phyloP scores from a whole-genome alignment of 2,329 filamentous ascomycete genomes.

The Aspergillus awamori region DNA sequence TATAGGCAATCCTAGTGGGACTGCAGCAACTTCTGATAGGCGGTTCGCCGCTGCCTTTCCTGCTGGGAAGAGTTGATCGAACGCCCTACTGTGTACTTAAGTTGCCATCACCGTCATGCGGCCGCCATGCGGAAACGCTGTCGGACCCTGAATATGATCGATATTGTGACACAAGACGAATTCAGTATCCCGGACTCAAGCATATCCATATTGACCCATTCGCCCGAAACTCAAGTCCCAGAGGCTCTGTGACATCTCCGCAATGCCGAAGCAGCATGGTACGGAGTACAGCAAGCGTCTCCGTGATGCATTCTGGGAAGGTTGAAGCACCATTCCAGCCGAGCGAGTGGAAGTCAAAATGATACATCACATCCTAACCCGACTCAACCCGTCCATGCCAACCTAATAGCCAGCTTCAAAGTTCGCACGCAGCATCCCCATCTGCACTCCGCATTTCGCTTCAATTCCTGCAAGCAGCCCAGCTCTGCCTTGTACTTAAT shows the following conservation, averaged over 20 bases:
- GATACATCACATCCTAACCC: not conserved
- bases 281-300: too few species aligned
- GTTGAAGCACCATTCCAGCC: too few species aligned
- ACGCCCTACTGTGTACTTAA: not conserved
- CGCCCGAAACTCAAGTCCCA: not conserved
- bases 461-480: not conserved
- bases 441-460: not conserved
- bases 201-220: not conserved
- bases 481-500: not conserved
- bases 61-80: not conserved
- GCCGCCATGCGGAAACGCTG: not conserved
- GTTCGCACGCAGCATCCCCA: not conserved
- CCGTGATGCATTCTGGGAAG: too few species aligned
- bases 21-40: not conserved
- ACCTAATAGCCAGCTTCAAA: not conserved
- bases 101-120: constrained; percentile 1
- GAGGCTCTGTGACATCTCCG: not conserved
- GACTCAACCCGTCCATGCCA: not conserved
- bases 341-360: not conserved
- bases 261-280: not conserved
- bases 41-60: not conserved
- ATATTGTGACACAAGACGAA: not conserved
- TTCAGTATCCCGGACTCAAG: too few species aligned
- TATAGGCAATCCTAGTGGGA: not conserved
- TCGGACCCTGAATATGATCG: not conserved